A percentile compares a stretch with the other conserved stretches of the same genome.
Evolutionary conservation across 176 grass and related monocot genomes (phyloP).

Genomic region (Avena eriantha): DNA sequence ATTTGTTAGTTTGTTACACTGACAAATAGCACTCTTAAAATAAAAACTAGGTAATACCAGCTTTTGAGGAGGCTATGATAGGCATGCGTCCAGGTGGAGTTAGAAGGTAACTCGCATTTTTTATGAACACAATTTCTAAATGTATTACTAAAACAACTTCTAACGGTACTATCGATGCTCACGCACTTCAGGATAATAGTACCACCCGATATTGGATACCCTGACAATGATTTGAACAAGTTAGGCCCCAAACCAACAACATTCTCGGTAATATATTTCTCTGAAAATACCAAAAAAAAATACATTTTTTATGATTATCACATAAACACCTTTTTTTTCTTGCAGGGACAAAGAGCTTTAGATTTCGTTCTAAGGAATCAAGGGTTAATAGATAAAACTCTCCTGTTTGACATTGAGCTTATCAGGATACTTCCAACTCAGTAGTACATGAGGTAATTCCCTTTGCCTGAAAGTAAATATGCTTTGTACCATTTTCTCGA

Average conservation of each 20-base stretch:
- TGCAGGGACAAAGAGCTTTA: constrained; percentile 90
- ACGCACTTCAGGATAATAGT: constrained; percentile 77
- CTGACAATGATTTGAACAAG: constrained; percentile 79
- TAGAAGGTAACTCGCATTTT: constrained; percentile 65
- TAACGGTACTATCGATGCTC: not conserved
- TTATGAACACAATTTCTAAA: not conserved
- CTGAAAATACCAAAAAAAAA: not conserved
- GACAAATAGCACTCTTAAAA: constrained; percentile 40
- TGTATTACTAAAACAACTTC: not conserved
- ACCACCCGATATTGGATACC: constrained; percentile 89
- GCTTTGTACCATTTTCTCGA: not conserved
- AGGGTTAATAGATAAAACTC: constrained; percentile 95
- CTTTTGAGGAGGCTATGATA: constrained; percentile 91
- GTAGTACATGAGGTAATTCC: constrained; percentile 35
- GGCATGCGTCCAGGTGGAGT: constrained; percentile 84
- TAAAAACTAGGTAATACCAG: constrained; percentile 84
- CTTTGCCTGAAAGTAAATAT: not conserved
- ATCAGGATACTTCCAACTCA: constrained; percentile 74
- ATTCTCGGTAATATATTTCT: constrained; percentile 66
- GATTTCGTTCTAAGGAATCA: constrained; percentile 95
- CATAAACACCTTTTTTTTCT: constrained; percentile 42
- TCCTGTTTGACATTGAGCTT: constrained; percentile 97
- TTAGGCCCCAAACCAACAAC: constrained; percentile 84
- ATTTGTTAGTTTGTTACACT: not conserved
- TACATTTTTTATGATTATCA: not conserved